Evolutionary conservation across 208 protist species (phyloP), one percentile per base, ranked within the genome.

Genomic region (Trypanosoma platydactyli): DNA sequence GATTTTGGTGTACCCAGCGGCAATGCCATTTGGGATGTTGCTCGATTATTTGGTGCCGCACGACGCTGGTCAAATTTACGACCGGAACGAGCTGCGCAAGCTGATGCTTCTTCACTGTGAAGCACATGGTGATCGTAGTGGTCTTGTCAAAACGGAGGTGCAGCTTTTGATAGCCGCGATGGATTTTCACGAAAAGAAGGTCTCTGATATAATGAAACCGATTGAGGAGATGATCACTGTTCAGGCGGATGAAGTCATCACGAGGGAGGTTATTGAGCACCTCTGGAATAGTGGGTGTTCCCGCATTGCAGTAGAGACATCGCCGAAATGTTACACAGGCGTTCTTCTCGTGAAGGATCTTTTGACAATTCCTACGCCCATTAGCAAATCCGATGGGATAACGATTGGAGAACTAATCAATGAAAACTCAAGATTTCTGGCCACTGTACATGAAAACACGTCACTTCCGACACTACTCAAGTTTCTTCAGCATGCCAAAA

Each of bases 71-170:
- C 81, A 94, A 73, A 83, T 94, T 41, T 96, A 92, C 76, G 90
- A 96, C 69, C 80, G 86, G 41, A 84, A 86, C 65, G 88, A 96
- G 71, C 75, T 96, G 27, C 84, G 85, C 9, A 88, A 87, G 67
- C 77, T 96, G 22, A 96, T 96, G 90, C 71, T 85, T 41, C 59
- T 96, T 52, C 90, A 96, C 71, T 91, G 87, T 54, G 87, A 94
- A 51, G 64, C 64, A 2, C 71, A 77, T 45, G 64, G 60, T 18
- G 71, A 77, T 22, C 82, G 81, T 30, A 79, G 73, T 63, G 64
- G 69, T 55, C 80, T 96, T 73, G 73, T 76, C 15, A 85, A 79
- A 55, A 80, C 88, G 15, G 90, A 96, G 73, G 59, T 96, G 68
- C 78, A 88, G 15, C 80, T 96, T 25, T 75, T 96, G 52, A 80